Evolutionary conservation across 2,329 filamentous ascomycete genomes (phyloP).

Genomic region (Ceratocystis albifundus): DNA sequence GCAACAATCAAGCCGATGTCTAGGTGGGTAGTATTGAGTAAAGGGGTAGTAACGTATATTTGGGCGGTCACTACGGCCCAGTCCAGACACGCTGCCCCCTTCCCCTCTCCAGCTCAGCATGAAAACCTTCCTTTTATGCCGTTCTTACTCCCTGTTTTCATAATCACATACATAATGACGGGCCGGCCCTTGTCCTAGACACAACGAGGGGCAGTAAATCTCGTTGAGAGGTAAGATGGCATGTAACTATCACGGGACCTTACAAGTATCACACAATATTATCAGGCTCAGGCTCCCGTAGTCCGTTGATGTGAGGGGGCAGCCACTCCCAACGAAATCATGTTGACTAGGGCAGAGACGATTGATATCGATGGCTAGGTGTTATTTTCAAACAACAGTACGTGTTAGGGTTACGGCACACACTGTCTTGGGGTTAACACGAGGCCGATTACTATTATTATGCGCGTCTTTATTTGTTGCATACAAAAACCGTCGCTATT

Average conservation of each 20-base stretch:
- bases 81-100: not conserved
- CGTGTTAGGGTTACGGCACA: not conserved
- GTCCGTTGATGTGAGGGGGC: too few species aligned
- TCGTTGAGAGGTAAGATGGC: not conserved
- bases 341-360: too few species aligned
- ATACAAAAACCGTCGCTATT: not conserved
- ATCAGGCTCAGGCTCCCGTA: too few species aligned
- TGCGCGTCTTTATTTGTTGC: not conserved
- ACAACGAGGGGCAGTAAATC: not conserved
- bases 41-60: slow-evolving; percentile 4
- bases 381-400: too few species aligned
- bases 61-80: not conserved
- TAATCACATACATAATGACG: not conserved
- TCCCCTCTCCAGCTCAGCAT: not conserved
- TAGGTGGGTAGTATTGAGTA: not conserved
- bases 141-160: not conserved
- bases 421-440: not conserved
- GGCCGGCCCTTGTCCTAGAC: slow-evolving; percentile 1
- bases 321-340: too few species aligned
- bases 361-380: too few species aligned
- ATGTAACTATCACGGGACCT: not conserved
- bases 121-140: not conserved
- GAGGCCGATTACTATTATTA: too few species aligned
- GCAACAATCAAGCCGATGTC: not conserved
- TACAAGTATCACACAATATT: not conserved